These are phyloP conservation scores for Ascochyta koolunga DNA, from an alignment of 2,329 filamentous ascomycete species.

Conservation along the genomic window DNA sequence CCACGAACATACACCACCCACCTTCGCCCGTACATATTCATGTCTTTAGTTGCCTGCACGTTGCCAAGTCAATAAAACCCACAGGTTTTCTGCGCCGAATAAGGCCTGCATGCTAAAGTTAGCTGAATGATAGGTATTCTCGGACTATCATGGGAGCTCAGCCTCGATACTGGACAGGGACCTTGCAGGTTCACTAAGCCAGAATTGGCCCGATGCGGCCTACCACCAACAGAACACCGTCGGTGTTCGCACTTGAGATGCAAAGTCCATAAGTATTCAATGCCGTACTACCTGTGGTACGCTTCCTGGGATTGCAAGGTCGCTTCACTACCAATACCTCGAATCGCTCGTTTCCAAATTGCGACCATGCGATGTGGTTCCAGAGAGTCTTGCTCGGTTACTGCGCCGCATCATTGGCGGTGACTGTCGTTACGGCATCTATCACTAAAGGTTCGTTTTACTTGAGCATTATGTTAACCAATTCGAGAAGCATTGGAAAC, in stretches of 20 bases:
- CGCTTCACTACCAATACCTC: constrained; percentile 24
- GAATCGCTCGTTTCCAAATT: constrained; percentile 32
- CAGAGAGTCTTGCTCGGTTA: constrained; percentile 32
- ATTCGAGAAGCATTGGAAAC: background rate
- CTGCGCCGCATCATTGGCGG: constrained; percentile 11
- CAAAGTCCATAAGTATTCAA: constrained; percentile 16
- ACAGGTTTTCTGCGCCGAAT: constrained; percentile 10
- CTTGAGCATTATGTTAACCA: background rate
- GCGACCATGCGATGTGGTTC: constrained; percentile 48
- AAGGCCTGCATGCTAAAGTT: constrained; percentile 35
- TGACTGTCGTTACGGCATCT: constrained; percentile 5
- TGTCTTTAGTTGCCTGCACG: background rate
- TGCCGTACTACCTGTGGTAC: constrained; percentile 36
- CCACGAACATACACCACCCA: constrained; percentile 1
- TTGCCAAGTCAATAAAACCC: constrained; percentile 10
- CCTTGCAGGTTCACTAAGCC: constrained; percentile 18
- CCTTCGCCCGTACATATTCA: background rate
- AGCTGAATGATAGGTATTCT: constrained; percentile 36
- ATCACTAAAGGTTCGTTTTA: constrained; percentile 4
- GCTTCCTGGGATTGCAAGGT: constrained; percentile 28
- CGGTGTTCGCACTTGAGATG: constrained; percentile 16
- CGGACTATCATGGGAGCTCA: constrained; percentile 37
- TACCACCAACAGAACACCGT: constrained; percentile 22
- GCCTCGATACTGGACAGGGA: constrained; percentile 36
- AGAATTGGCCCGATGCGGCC: constrained; percentile 21